phyloP scores from a whole-genome alignment of 2,329 filamentous ascomycete species.

The Myrmaecium sp. region DNA sequence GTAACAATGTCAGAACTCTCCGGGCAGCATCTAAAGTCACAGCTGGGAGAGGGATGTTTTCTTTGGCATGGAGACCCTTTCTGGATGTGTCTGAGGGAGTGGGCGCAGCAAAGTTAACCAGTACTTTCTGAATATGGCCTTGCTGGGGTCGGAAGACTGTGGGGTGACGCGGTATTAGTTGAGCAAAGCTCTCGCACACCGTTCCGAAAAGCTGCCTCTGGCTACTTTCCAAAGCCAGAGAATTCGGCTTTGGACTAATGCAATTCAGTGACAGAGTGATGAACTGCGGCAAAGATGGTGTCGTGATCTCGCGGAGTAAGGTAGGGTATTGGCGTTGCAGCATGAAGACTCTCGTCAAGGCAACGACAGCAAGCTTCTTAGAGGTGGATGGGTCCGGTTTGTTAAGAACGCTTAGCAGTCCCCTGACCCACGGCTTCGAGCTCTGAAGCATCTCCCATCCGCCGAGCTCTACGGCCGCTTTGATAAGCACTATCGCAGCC shows the following conservation, averaged over 20 bases:
- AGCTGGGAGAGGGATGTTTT: slow-evolving; percentile 30
- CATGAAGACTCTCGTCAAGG: slow-evolving; percentile 68
- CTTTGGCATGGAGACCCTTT: slow-evolving; percentile 7
- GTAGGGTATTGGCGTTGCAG: slow-evolving; percentile 71
- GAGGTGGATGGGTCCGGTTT: slow-evolving; percentile 61
- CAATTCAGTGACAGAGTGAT: slow-evolving; percentile 57
- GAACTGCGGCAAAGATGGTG: slow-evolving; percentile 60
- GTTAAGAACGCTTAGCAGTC: slow-evolving; percentile 59
- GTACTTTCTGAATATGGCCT: slow-evolving; percentile 46
- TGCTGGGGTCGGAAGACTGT: slow-evolving; percentile 67
- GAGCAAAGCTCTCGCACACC: slow-evolving; percentile 53
- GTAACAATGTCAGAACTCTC: slow-evolving; percentile 51
- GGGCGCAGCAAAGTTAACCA: slow-evolving; percentile 45
- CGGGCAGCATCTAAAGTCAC: slow-evolving; percentile 42
- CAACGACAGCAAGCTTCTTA: slow-evolving; percentile 61
- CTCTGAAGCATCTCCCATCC: slow-evolving; percentile 68
- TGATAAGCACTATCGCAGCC: slow-evolving; percentile 60
- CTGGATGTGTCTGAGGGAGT: slow-evolving; percentile 31
- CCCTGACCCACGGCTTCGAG: slow-evolving; percentile 58
- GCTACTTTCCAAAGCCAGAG: slow-evolving; percentile 11
- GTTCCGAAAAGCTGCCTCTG: slow-evolving; percentile 38
- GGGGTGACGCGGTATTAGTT: slow-evolving; percentile 63
- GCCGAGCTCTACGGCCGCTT: slow-evolving; percentile 64
- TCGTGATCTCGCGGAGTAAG: slow-evolving; percentile 72
- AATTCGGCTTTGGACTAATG: slow-evolving; percentile 21